Base-by-base conservation (phyloP, 805 yeast species). In the Soucietia sequanensis region DNA sequence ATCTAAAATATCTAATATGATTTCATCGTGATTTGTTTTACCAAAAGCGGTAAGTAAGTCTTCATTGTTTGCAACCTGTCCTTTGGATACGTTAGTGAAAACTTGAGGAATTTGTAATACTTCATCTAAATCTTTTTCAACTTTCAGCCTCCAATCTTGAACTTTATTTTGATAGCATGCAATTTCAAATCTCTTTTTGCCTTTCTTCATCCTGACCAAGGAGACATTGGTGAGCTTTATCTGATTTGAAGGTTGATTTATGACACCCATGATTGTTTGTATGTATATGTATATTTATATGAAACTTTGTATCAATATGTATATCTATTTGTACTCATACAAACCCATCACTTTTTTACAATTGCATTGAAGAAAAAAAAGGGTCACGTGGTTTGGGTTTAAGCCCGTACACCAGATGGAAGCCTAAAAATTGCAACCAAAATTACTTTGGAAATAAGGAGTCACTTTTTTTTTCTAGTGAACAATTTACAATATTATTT, bases 101-200 rank as follows among this genome's bases (percentile, higher is more conserved):
- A 93, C 95, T 58, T 85, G 96, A n/a, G 89, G 96, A 34, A 93
- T 88, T 58, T 93, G 99, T 23, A 93, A 68, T 2, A 93, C 99
- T 55, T 93, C 99, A 63, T 93, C 98, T 6, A 93, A 58, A 56
- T 93, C 96, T 47, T 87, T 91, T 54, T 93, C 99, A 5, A 86
- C 80, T 39, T 84, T 85, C 42, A 77, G 75, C 48, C 97, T 72
- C 79, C 89, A 93, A 58, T 93, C 99, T 58, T 91, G 98, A 4
- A 93, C 96, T 55, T 93, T 93, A 52, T 93, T 93, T 54, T 87
- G 96, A 58, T 93, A 93, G 54, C 99, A 93, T 0, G 98, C 98
- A 29, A 93, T 76, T 60, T 93, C 99, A 50, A 89, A 93, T 45
- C 96, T 70, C 60, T 87, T 86, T 56, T 87, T 88, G 27, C 90